Percentiles rank a stretch among this genome's conserved stretches.
These are phyloP conservation scores for Melaleuca alternifolia DNA, from an alignment of 345 rosid genomes.

Conservation along the genomic window DNA sequence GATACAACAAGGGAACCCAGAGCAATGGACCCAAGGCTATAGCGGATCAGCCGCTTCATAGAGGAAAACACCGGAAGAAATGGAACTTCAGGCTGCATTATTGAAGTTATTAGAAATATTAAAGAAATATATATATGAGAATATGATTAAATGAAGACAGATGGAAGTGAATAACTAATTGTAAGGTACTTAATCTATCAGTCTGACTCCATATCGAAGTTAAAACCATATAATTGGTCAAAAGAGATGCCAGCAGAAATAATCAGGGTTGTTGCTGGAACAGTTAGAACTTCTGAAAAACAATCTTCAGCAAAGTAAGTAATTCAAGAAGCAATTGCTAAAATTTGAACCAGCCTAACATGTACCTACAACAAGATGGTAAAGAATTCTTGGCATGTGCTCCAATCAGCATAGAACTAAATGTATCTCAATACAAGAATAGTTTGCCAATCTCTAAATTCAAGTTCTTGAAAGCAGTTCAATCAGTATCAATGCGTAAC, in stretches of 20 bases:
- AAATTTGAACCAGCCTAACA: not conserved
- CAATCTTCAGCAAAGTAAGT: not conserved
- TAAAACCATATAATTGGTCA: not conserved
- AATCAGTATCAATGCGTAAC: not conserved
- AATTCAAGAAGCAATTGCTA: not conserved
- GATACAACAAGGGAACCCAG: conserved; percentile 85
- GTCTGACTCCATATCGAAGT: not conserved
- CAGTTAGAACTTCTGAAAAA: not conserved
- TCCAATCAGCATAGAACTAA: not conserved
- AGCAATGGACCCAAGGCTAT: conserved; percentile 90
- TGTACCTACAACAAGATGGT: not conserved
- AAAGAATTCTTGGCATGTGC: not conserved
- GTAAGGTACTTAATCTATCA: not conserved
- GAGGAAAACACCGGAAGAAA: conserved; percentile 94
- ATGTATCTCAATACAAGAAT: not conserved
- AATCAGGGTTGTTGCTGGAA: not conserved
- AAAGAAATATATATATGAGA: not conserved
- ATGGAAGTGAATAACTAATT: not conserved
- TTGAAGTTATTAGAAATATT: not conserved
- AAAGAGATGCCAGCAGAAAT: not conserved
- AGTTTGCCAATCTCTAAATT: not conserved
- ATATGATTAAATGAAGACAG: not conserved
- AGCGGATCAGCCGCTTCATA: conserved; percentile 78
- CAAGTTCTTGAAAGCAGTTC: not conserved
- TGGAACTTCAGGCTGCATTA: conserved; percentile 79